Percentiles rank a stretch among this genome's conserved stretches.
These are phyloP conservation scores for Madurella fahalii DNA, from an alignment of 2,329 filamentous ascomycete genomes.

Conservation along the genomic window DNA sequence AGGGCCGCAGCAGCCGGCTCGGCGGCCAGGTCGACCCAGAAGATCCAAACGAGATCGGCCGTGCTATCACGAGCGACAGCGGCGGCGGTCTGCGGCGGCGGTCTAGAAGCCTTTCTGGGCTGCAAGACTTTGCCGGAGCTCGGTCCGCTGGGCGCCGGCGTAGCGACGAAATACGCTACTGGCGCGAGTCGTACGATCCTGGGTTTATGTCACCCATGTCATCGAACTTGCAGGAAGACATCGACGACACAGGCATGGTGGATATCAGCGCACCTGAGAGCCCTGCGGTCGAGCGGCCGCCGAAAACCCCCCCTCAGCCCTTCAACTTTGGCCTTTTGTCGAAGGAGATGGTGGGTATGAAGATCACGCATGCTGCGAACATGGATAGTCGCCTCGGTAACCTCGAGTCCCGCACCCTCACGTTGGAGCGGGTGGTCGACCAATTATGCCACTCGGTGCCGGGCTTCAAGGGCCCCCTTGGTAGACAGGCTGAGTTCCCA, in stretches of 20 bases:
- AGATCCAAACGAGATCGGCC: conserved; percentile 55
- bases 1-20: conserved; percentile 41
- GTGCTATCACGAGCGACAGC: conserved; percentile 56
- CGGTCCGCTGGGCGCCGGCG: conserved; percentile 42
- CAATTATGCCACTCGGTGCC: conserved; percentile 47
- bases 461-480: conserved; percentile 33
- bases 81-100: conserved; percentile 43
- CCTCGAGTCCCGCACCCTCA: conserved; percentile 50
- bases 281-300: conserved; percentile 30
- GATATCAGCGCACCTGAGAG: conserved; percentile 34
- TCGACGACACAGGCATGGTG: conserved; percentile 30
- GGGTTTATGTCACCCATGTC: conserved; percentile 50
- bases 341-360: conserved; percentile 50
- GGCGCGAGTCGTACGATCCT: conserved; percentile 57
- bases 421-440: conserved; percentile 50
- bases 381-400: conserved; percentile 50
- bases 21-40: conserved; percentile 30
- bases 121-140: conserved; percentile 39
- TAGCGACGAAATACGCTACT: conserved; percentile 61
- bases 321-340: conserved; percentile 53
- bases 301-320: conserved; percentile 43
- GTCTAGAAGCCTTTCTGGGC: conserved; percentile 56
- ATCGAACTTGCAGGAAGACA: conserved; percentile 32
- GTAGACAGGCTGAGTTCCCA: conserved; percentile 20
- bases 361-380: conserved; percentile 52